A percentile compares a stretch with the other conserved stretches of the same genome.
Conservation (phyloP, 768 basidiomycete species). For the Lanmaoa pseudosensibilis region DNA sequence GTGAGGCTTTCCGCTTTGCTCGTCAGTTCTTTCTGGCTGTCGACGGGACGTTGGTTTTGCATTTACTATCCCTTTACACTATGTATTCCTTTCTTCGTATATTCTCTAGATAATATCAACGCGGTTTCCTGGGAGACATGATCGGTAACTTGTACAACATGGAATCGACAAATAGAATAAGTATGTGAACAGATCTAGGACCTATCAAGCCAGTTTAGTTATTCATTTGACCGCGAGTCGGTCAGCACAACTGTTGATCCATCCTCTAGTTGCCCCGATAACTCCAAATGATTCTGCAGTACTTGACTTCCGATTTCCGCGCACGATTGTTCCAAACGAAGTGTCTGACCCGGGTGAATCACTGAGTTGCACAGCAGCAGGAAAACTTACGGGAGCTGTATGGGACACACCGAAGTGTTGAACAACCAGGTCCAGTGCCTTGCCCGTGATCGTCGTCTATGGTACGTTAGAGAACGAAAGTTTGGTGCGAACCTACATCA, state of each 20-base stretch:
- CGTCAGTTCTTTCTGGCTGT: background rate
- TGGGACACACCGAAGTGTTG: conserved; percentile 18
- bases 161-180: background rate
- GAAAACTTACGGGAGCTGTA: conserved; percentile 14
- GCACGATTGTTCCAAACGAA: conserved; percentile 38
- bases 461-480: conserved; percentile 4
- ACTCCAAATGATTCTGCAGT: conserved; percentile 49
- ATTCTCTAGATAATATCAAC: conserved; percentile 18
- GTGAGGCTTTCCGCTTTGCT: conserved; percentile 6
- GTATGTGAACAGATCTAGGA: background rate
- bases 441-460: conserved; percentile 58
- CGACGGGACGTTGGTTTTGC: conserved; percentile 1
- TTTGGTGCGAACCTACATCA: conserved; percentile 24
- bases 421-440: conserved; percentile 57
- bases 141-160: background rate
- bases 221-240: background rate
- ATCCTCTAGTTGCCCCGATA: conserved; percentile 56
- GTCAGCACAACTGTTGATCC: conserved; percentile 37
- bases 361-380: background rate
- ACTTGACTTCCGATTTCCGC: conserved; percentile 26
- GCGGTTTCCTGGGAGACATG: background rate
- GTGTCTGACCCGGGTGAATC: conserved; percentile 39
- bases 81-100: conserved; percentile 16
- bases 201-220: background rate
- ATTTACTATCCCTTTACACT: conserved; percentile 18